Percentiles rank a stretch among this genome's conserved stretches.
Conservation (phyloP, 495 filamentous ascomycete genomes). For the Neurospora sp. region DNA sequence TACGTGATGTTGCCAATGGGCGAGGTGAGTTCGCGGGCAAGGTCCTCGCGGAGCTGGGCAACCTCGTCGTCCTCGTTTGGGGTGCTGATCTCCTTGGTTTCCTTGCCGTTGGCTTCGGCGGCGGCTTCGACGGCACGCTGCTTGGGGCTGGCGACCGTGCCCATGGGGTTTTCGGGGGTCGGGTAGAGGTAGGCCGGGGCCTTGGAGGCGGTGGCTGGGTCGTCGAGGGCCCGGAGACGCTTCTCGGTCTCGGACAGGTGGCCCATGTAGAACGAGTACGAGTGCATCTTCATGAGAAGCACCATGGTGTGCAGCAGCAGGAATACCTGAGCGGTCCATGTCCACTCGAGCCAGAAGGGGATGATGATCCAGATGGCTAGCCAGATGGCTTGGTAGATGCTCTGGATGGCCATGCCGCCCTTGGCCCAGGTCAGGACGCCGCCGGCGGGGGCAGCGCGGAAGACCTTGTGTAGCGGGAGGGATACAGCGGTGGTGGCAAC, state of each 20-base stretch:
- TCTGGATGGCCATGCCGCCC: slow-evolving; percentile 71
- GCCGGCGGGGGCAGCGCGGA: slow-evolving; percentile 37
- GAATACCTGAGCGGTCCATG: slow-evolving; percentile 89
- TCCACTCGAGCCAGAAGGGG: slow-evolving; percentile 84
- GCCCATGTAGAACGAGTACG: slow-evolving; percentile 95
- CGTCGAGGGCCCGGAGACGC: slow-evolving; percentile 68
- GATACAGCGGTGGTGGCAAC: slow-evolving; percentile 59
- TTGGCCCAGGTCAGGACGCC: slow-evolving; percentile 60
- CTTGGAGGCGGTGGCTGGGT: slow-evolving; percentile 57
- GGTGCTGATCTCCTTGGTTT: slow-evolving; percentile 24
- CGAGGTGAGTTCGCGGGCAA: slow-evolving; percentile 82
- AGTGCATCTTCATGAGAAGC: slow-evolving; percentile 97
- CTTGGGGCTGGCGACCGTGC: slow-evolving; percentile 25
- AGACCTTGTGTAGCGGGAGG: slow-evolving; percentile 65
- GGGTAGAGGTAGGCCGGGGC: slow-evolving; percentile 70
- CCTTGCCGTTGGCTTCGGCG: slow-evolving; percentile 29
- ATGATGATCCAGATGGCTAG: slow-evolving; percentile 75
- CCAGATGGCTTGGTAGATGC: slow-evolving; percentile 71
- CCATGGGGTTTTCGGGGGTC: slow-evolving; percentile 45
- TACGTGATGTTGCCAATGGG: slow-evolving; percentile 85
- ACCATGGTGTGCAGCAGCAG: slow-evolving; percentile 83
- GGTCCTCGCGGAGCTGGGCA: slow-evolving; percentile 63
- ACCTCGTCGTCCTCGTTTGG: slow-evolving; percentile 43
- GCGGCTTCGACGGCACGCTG: slow-evolving; percentile 1
- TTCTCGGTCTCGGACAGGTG: slow-evolving; percentile 82